Conservation (phyloP, 1,139 yeast species). For the Geotrichum carabidarum region DNA sequence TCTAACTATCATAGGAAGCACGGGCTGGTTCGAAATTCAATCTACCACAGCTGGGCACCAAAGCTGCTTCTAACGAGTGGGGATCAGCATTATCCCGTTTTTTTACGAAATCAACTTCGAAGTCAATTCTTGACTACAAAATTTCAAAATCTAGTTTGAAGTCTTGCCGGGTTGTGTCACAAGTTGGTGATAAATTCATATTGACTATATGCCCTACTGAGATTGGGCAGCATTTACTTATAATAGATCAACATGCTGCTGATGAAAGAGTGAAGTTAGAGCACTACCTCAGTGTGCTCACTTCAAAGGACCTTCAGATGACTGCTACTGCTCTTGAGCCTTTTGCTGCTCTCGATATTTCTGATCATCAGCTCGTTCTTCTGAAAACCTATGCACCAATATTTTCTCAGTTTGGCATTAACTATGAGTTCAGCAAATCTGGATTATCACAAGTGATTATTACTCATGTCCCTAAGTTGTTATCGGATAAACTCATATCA, state of each 20-base stretch:
- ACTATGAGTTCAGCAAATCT: constrained; percentile 1
- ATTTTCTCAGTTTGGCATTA: constrained; percentile 27
- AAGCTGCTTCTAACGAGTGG: constrained; percentile 6
- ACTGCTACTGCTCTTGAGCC: constrained; percentile 13
- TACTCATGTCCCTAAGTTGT: constrained; percentile 26
- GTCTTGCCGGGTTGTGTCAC: constrained; percentile 36
- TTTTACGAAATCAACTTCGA: constrained; percentile 8
- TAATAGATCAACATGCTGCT: constrained; percentile 74
- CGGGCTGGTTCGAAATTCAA: constrained; percentile 5
- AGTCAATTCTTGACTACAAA: constrained; percentile 9
- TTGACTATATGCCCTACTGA: constrained; percentile 36
- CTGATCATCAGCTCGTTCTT: constrained; percentile 33
- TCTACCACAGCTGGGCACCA: constrained; percentile 10
- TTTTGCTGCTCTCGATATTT: constrained; percentile 29
- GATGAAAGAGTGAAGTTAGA: constrained; percentile 67
- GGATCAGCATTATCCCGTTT: constrained; percentile 10
- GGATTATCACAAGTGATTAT: constrained; percentile 8
- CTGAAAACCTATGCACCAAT: constrained; percentile 14
- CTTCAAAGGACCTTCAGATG: constrained; percentile 3
- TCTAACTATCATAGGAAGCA: too few relatives aligned
- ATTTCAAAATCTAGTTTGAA: constrained; percentile 12
- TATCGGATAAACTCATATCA: not conserved
- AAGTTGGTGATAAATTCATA: constrained; percentile 58
- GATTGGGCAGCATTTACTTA: constrained; percentile 32
- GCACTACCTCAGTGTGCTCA: constrained; percentile 29